These are phyloP conservation scores for Auricularia auricula-judae DNA, from an alignment of 768 basidiomycete genomes.

Conservation along the genomic window DNA sequence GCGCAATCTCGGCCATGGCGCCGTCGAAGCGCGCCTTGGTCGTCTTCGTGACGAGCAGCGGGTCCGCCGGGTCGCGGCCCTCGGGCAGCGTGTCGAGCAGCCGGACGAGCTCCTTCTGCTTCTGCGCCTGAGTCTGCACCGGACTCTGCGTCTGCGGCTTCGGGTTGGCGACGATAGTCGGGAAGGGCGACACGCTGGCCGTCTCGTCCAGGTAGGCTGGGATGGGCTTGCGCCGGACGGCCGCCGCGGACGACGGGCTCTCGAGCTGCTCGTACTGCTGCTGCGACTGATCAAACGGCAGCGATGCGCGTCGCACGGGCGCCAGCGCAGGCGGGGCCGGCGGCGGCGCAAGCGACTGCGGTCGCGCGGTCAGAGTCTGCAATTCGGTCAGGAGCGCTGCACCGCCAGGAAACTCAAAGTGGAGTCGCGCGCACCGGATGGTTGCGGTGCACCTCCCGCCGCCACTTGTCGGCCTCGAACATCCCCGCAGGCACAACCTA, in stretches of 20 bases:
- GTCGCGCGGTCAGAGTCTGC: not conserved
- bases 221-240: not conserved
- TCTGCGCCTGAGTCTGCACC: not conserved
- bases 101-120: not conserved
- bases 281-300: not conserved
- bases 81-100: constrained; percentile 9
- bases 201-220: not conserved
- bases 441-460: constrained; percentile 1
- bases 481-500: not conserved
- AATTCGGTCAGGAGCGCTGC: not conserved
- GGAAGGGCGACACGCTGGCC: constrained; percentile 1
- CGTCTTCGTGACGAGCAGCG: constrained; percentile 8
- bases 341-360: not conserved
- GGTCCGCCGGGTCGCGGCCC: constrained; percentile 6
- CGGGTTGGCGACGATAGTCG: not conserved
- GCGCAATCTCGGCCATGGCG: constrained; percentile 2
- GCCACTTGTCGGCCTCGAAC: constrained; percentile 3
- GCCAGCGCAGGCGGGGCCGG: not conserved
- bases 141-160: not conserved
- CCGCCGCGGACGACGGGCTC: not conserved
- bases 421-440: not conserved
- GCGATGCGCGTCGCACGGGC: not conserved
- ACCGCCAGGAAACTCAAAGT: not conserved
- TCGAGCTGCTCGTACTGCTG: not conserved
- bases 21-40: constrained; percentile 1